Evolutionary conservation across 805 yeast genomes (phyloP).

Genomic region (Wickerhamiella brachini): DNA sequence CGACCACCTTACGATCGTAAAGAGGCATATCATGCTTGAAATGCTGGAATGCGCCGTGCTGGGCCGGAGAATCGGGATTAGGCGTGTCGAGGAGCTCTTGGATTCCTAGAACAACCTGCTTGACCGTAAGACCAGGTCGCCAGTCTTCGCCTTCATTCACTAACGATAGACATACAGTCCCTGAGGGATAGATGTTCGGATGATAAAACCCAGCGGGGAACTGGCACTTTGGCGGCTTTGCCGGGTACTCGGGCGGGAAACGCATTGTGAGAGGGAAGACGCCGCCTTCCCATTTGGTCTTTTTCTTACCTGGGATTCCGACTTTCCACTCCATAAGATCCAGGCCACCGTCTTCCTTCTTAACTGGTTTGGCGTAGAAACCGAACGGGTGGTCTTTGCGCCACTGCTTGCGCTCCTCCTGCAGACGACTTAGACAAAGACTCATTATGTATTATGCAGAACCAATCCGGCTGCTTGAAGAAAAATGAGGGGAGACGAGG

Average conservation of each 20-base stretch:
- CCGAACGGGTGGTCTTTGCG: conserved; percentile 98
- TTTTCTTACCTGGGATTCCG: conserved; percentile 87
- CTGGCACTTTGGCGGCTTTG: conserved; percentile 89
- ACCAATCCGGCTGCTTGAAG: neutral
- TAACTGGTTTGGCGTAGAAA: conserved; percentile 81
- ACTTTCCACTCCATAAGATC: conserved; percentile 84
- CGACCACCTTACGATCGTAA: conserved; percentile 64
- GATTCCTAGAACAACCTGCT: conserved; percentile 79
- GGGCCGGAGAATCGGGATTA: conserved; percentile 93
- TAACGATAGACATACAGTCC: conserved; percentile 86
- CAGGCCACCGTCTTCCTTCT: conserved; percentile 66
- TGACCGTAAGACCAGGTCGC: conserved; percentile 92
- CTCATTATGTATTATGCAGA: neutral
- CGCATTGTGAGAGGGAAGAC: conserved; percentile 67
- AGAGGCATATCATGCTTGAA: conserved; percentile 50
- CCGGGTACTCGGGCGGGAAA: conserved; percentile 84
- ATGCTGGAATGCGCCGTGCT: conserved; percentile 69
- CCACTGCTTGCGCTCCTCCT: conserved; percentile 96
- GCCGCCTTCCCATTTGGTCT: conserved; percentile 85
- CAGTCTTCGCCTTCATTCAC: conserved; percentile 93
- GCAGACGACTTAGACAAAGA: conserved; percentile 60
- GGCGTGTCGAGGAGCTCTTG: conserved; percentile 86
- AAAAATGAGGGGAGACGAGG: neutral
- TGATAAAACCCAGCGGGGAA: conserved; percentile 88
- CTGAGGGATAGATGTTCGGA: conserved; percentile 96